Conservation (phyloP, 192 early-diverging fungal genomes). For the Chytriomyces sp. region DNA sequence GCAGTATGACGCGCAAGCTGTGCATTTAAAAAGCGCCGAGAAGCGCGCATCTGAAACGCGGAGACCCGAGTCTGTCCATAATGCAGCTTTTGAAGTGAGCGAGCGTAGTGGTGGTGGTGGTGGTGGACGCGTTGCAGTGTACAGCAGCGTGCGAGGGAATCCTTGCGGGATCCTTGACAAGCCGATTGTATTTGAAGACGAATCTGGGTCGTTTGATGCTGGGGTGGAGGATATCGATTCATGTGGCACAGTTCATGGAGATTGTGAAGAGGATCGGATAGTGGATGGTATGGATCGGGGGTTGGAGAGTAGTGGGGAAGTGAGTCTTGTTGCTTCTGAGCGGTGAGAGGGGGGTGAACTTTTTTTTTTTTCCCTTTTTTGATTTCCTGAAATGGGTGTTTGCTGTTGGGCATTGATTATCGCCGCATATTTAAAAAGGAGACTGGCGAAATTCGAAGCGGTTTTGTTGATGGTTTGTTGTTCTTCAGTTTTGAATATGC, state of each 20-base stretch:
- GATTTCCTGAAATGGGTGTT: not conserved
- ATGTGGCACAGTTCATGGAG: not conserved
- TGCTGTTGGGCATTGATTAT: no score
- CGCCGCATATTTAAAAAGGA: no score
- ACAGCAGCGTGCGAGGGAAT: no score
- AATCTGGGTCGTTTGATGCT: not conserved
- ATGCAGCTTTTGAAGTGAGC: not conserved
- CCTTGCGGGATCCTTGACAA: no score
- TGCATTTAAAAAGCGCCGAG: not conserved
- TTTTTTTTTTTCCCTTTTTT: not conserved
- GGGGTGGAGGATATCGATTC: not conserved
- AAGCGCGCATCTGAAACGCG: not conserved
- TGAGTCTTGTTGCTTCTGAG: not conserved
- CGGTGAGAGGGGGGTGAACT: not conserved
- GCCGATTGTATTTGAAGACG: not conserved
- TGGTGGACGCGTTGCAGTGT: no score
- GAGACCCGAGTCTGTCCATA: not conserved
- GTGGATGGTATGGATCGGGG: not conserved
- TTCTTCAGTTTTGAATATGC: no score
- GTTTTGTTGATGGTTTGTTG: no score
- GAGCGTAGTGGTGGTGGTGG: no score
- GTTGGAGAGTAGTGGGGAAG: not conserved
- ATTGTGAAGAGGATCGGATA: not conserved
- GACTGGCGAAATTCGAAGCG: no score
- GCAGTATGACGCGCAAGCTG: conserved; percentile 12